These are phyloP conservation scores for Abrus precatorius DNA, from an alignment of 306 rosid genomes.

Conservation along the genomic window DNA sequence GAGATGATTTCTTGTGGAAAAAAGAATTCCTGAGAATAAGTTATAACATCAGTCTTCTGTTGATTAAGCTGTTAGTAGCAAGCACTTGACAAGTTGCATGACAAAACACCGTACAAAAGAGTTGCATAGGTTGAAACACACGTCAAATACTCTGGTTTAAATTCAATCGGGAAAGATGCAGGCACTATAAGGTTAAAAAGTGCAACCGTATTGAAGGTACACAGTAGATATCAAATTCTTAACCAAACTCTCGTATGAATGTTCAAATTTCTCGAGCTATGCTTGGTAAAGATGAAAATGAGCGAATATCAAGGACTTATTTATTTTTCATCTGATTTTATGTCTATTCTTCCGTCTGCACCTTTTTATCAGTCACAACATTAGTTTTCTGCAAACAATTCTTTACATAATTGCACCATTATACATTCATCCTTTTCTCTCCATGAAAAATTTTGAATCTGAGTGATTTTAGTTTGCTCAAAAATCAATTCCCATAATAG, in stretches of 20 bases:
- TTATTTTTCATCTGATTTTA: constrained; percentile 22
- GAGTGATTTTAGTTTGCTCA: background rate
- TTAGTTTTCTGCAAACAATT: background rate
- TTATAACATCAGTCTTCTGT: constrained; percentile 40
- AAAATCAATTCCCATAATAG: background rate
- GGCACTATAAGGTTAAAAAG: constrained; percentile 12
- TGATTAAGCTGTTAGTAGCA: constrained; percentile 29
- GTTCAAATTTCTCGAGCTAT: constrained; percentile 12
- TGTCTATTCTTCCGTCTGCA: constrained; percentile 14
- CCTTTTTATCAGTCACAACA: constrained; percentile 1
- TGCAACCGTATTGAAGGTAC: background rate
- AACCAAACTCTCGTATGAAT: constrained; percentile 18
- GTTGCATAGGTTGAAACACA: constrained; percentile 9
- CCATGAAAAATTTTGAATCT: constrained; percentile 17
- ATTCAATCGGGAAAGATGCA: constrained; percentile 23
- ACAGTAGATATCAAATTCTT: background rate
- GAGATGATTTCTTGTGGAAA: constrained; percentile 80
- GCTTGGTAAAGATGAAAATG: constrained; percentile 7
- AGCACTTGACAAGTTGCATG: constrained; percentile 39
- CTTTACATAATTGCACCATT: background rate
- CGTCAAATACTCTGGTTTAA: constrained; percentile 5
- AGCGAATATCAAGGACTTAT: constrained; percentile 26
- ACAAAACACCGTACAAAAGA: constrained; percentile 24
- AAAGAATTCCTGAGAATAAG: constrained; percentile 74
- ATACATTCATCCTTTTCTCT: constrained; percentile 17